phyloP scores from a whole-genome alignment of 306 rosid genomes.

The Malus orientalis region DNA sequence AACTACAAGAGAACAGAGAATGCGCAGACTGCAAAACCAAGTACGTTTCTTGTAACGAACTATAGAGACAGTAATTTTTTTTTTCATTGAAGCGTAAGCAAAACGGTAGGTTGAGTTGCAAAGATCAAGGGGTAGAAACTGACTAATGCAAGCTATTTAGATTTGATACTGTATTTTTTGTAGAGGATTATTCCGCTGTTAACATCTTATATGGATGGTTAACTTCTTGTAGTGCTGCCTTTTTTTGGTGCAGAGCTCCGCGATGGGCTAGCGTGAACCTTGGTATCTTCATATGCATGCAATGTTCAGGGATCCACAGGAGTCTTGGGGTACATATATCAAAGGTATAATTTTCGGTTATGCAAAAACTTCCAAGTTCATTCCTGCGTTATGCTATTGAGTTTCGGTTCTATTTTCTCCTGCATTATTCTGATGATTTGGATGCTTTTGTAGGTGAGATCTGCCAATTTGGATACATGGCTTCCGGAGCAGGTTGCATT shows the following conservation, averaged over 20 bases:
- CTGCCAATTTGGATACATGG: constrained; percentile 93
- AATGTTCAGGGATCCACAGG: constrained; percentile 88
- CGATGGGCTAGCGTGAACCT: constrained; percentile 95
- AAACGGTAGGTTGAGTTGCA: neutral
- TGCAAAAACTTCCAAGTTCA: neutral
- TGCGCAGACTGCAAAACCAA: constrained; percentile 94
- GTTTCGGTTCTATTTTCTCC: neutral
- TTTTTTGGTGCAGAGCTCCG: constrained; percentile 56
- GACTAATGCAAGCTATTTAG: neutral
- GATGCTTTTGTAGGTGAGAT: constrained; percentile 62
- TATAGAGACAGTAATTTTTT: neutral
- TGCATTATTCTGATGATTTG: neutral
- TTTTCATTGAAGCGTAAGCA: neutral
- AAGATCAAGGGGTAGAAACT: neutral
- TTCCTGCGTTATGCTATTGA: neutral
- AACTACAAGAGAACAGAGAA: constrained; percentile 75
- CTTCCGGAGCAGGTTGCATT: constrained; percentile 89
- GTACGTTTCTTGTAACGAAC: constrained; percentile 38
- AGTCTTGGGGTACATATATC: constrained; percentile 93
- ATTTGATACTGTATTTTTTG: neutral
- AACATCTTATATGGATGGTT: neutral
- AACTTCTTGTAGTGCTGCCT: neutral
- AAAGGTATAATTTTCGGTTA: constrained; percentile 34
- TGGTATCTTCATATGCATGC: constrained; percentile 92
- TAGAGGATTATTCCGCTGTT: neutral